Conservation (phyloP, 176 grass and related monocot genomes). For the Hsuehochloa calcarea region DNA sequence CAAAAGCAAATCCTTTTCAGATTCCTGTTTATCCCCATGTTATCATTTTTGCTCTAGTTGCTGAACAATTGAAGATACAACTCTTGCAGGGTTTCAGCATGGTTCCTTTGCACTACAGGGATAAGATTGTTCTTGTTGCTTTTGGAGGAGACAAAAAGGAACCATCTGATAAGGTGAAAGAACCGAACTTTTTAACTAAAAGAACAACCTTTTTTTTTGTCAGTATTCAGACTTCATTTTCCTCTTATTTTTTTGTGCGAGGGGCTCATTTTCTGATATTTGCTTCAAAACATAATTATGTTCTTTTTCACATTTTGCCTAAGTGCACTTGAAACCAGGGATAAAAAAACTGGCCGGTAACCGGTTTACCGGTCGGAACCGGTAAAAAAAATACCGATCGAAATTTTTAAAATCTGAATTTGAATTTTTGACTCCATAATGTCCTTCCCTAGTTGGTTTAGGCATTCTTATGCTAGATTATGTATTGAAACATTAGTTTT, state of each 20-base stretch:
- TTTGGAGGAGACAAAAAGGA: conserved; percentile 98
- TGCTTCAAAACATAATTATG: background rate
- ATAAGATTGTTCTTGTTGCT: conserved; percentile 85
- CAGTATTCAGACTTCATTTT: conserved; percentile 3
- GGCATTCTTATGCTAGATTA: too few relatives aligned
- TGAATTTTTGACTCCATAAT: too few relatives aligned
- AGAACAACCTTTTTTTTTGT: background rate
- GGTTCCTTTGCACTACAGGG: conserved; percentile 83
- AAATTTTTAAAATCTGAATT: too few relatives aligned
- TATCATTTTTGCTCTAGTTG: background rate
- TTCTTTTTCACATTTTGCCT: background rate
- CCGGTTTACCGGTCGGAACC: too few relatives aligned
- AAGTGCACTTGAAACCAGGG: background rate
- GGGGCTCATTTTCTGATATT: conserved; percentile 2
- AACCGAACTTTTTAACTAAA: conserved; percentile 8
- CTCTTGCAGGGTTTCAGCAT: conserved; percentile 88
- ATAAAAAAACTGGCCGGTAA: too few relatives aligned
- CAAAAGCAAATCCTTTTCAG: conserved; percentile 6
- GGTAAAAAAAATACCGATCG: too few relatives aligned
- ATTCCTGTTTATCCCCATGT: background rate
- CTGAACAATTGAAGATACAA: conserved; percentile 21
- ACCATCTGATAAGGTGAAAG: conserved; percentile 85
- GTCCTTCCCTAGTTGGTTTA: too few relatives aligned
- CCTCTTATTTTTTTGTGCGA: background rate
- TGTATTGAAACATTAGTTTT: too few relatives aligned